phyloP scores from a whole-genome alignment of 1,284 basidiomycete genomes.

The Mycosarcoma maydis region DNA sequence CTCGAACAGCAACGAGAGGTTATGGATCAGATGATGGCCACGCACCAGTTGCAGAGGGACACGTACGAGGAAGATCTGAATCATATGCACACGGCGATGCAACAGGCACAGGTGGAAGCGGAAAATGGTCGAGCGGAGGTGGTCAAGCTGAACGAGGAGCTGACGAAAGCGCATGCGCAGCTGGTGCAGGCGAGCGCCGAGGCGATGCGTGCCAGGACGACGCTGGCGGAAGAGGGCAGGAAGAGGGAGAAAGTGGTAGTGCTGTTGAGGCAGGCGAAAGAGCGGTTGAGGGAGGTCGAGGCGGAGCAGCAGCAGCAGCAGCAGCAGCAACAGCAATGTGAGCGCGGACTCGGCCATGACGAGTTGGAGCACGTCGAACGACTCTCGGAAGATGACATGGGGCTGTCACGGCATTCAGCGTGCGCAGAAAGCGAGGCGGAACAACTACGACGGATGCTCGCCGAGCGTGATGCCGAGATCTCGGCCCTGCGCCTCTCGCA shows the following conservation, averaged over 20 bases:
- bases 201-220: slow-evolving; percentile 20
- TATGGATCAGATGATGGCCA: slow-evolving; percentile 61
- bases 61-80: slow-evolving; percentile 51
- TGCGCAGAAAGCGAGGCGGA: slow-evolving; percentile 15
- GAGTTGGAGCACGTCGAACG: neutral
- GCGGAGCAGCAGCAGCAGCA: slow-evolving; percentile 4
- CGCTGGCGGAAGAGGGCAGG: slow-evolving; percentile 32
- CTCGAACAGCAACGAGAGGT: slow-evolving; percentile 58
- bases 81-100: slow-evolving; percentile 38
- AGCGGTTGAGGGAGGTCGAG: slow-evolving; percentile 34
- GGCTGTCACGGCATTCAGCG: too few species aligned
- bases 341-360: too few species aligned
- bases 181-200: slow-evolving; percentile 42
- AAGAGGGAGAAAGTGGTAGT: slow-evolving; percentile 43
- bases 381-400: neutral
- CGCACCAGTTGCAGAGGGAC: slow-evolving; percentile 52
- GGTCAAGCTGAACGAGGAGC: slow-evolving; percentile 34
- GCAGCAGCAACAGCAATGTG: neutral
- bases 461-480: slow-evolving; percentile 37
- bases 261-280: slow-evolving; percentile 30
- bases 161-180: slow-evolving; percentile 38
- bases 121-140: slow-evolving; percentile 24
- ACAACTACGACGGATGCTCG: slow-evolving; percentile 14
- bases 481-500: slow-evolving; percentile 23
- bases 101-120: slow-evolving; percentile 14